These are phyloP conservation scores for Acer campestre DNA, from an alignment of 345 rosid species.

Conservation along the genomic window DNA sequence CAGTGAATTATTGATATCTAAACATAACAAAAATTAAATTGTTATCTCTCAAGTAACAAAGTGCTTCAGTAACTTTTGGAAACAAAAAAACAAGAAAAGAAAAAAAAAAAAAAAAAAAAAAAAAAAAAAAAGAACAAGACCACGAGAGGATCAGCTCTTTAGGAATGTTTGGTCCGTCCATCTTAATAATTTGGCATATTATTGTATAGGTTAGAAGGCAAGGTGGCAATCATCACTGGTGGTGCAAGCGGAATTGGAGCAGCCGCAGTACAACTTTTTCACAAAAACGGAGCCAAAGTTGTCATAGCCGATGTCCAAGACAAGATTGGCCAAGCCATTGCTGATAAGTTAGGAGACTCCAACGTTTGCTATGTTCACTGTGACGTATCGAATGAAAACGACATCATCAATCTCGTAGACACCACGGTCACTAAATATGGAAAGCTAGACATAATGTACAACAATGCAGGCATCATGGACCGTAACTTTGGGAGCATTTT, in stretches of 20 bases:
- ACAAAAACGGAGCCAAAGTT: constrained; percentile 45
- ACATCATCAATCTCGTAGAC: constrained; percentile 30
- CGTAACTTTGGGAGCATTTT: constrained; percentile 18
- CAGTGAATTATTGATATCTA: too few species aligned
- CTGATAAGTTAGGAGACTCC: constrained; percentile 19
- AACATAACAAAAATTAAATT: too few species aligned
- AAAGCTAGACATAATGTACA: constrained; percentile 47
- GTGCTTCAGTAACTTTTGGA: too few species aligned
- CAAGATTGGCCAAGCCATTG: constrained; percentile 23
- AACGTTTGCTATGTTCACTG: constrained; percentile 36
- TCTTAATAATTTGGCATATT: too few species aligned
- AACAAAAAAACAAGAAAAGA: too few species aligned
- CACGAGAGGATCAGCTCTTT: too few species aligned
- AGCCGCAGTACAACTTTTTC: constrained; percentile 27
- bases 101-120: too few species aligned
- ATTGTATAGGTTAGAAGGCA: constrained; percentile 32
- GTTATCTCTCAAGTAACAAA: too few species aligned
- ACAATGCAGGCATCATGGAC: constrained; percentile 39
- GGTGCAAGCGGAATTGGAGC: constrained; percentile 49
- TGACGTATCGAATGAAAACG: constrained; percentile 41
- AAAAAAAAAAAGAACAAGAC: too few species aligned
- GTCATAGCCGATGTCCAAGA: constrained; percentile 48
- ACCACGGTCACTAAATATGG: constrained; percentile 33
- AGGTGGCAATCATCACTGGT: constrained; percentile 43
- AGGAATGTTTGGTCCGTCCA: too few species aligned